Evolutionary conservation across 441 rosid genomes (phyloP), one percentile per base, ranked within the genome.

Genomic region (Brassica hybrid): DNA sequence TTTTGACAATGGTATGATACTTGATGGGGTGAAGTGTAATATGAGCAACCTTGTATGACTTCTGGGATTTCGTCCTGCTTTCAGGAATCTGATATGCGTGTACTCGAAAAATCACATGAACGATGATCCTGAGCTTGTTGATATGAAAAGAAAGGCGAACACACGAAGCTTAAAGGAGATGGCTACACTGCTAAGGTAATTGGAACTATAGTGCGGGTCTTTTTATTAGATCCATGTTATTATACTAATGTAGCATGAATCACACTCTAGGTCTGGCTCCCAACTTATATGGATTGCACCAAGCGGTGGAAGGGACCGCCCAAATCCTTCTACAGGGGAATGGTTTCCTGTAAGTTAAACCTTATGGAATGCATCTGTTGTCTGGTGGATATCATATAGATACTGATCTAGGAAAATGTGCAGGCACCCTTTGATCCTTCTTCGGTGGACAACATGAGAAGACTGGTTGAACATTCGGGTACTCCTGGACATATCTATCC

Each of bases 91-190:
- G 61, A 81, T 96, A 69, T 96, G 99, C 71, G 98, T 96, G 3
- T 93, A 92, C 91, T 96, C 98, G 1, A 96, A 93, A 77, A 96
- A 93, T 63, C 99, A 93, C 87, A 90, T 96, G 98, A 32, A 72
- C 72, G 99, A 96, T 92, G 86, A 59, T 76, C 99, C 99, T 36
- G 93, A 93, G 85, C 97, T 89, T 77, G 83, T 63, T 77, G 98
- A 93, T 75, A 89, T 87, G 94, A 96, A 93, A 84, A 88, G 93
- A 85, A 91, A 84, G 80, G 88, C 97, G 67, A 93, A 96, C 83
- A 93, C 94, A 25, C 85, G 94, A 80, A 92, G 98, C 87, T 83
- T 96, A 82, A 96, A 93, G 86, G 98, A 96, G 84, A 91, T 93
- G 98, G 98, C 95, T 76, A 75, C 88, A 84, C 87, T 91, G 77